Base-by-base conservation (phyloP, 345 rosid species). In the Odontarrhena argentea region DNA sequence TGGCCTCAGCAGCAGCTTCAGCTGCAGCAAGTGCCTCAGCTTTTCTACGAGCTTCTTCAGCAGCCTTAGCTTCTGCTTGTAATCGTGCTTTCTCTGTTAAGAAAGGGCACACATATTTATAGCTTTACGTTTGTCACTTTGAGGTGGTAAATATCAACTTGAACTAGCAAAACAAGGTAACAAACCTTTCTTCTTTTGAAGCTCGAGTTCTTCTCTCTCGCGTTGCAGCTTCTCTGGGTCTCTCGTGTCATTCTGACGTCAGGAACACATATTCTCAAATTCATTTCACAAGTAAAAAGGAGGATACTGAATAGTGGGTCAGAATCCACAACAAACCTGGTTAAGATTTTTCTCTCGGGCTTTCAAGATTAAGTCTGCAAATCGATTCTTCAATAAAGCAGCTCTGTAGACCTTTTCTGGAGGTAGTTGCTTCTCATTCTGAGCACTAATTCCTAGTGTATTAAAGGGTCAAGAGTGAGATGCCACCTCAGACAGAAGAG, bases 361-460 rank as follows among this genome's bases (percentile, higher is more conserved):
- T 79, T 86, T 92, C 41, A 92, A 78, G 57, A 89, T 89, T 47
- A 96, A 82, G 64, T 92, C 96, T 24, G 95, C 96, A 77, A 84
- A 92, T 37, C 91, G 90, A 30, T 75, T 86, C 79, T 82, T 87
- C 81, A 92, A 68, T 30, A 84, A 55, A 66, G 96, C 96, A 74
- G 96, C 96, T 34, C 96, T 91, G 80, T 87, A 86, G 14, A 77
- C 78, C 84, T 92, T 92, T 46, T 87, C 89, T 1, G 96, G 91
- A 77, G 98, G 91, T 83, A 86, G 86, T 74, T 83, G 92, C 83
- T 89, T 92, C 80, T 79, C 89, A 69, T 83, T 75, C 78, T 86
- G 87, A 82, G 84, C 84, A 81, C 76, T 85, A 85, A 86, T 87
- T 86, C 82, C 97, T 91, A 82, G 64, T 76, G 76, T 71, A 66